Conservation (phyloP, 306 rosid species). For the Medicago lupulina region DNA sequence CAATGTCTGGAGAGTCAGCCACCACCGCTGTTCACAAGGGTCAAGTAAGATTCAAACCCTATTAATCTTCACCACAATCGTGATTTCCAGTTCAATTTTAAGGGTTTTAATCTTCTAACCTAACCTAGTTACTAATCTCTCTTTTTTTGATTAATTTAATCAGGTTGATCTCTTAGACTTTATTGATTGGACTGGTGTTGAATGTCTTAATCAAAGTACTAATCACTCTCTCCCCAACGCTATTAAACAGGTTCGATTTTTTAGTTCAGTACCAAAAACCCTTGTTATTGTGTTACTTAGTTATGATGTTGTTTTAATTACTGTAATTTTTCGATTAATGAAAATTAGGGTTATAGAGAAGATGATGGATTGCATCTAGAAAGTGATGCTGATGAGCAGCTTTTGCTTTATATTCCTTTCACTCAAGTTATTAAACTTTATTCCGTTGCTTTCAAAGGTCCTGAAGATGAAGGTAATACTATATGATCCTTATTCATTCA, state of each 20-base stretch:
- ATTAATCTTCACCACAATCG: neutral
- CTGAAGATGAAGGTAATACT: constrained; percentile 81
- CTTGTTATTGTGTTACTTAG: neutral
- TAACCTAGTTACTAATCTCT: constrained; percentile 17
- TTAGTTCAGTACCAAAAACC: neutral
- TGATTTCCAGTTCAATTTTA: constrained; percentile 22
- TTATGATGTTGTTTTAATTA: neutral
- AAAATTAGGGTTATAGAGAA: constrained; percentile 83
- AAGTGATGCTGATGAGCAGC: constrained; percentile 99
- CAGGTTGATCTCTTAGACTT: constrained; percentile 96
- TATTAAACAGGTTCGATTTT: constrained; percentile 62
- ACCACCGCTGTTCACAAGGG: constrained; percentile 69
- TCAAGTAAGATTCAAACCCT: constrained; percentile 65
- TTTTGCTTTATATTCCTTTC: constrained; percentile 88
- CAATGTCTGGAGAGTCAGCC: constrained; percentile 93
- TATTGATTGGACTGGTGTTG: constrained; percentile 89
- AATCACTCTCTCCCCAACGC: constrained; percentile 72
- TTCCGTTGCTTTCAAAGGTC: constrained; percentile 74
- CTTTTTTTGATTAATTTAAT: constrained; percentile 34
- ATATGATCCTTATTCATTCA: neutral
- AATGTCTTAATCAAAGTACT: constrained; percentile 91
- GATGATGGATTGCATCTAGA: constrained; percentile 89
- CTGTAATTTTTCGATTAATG: constrained; percentile 27
- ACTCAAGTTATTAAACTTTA: constrained; percentile 84
- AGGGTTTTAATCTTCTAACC: neutral